These are phyloP conservation scores for Cladosporium sp. DNA, from an alignment of 2,329 filamentous ascomycete genomes.

Conservation along the genomic window DNA sequence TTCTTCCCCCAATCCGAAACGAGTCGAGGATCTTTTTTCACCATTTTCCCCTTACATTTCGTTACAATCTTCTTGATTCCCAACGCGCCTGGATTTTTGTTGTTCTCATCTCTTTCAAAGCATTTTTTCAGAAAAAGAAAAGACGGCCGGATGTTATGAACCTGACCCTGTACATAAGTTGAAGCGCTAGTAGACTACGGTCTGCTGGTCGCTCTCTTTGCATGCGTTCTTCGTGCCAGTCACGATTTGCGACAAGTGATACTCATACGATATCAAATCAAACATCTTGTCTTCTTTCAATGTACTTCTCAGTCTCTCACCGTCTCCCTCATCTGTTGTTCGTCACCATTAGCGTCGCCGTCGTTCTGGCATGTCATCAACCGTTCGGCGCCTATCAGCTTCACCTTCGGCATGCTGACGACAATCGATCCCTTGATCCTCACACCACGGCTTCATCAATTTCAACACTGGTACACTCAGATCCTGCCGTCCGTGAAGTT, in stretches of 20 bases:
- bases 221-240: background rate
- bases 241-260: constrained; percentile 1
- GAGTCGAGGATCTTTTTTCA: constrained; percentile 1
- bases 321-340: background rate
- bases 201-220: background rate
- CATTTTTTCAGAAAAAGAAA: background rate
- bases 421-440: too few relatives aligned
- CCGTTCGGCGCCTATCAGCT: too few relatives aligned
- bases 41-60: background rate
- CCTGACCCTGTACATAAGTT: constrained; percentile 1
- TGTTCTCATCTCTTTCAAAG: background rate
- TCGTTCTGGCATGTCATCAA: too few relatives aligned
- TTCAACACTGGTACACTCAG: too few relatives aligned
- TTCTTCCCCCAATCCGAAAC: background rate
- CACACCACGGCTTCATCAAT: too few relatives aligned
- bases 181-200: background rate
- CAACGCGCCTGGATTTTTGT: constrained; percentile 2
- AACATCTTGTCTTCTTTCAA: background rate
- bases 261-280: constrained; percentile 1
- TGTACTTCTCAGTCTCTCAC: background rate
- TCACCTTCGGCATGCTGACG: too few relatives aligned
- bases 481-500: background rate
- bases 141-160: constrained; percentile 5
- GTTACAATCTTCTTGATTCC: background rate
- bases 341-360: too few relatives aligned